A percentile compares a stretch with the other conserved stretches of the same genome.
Conservation (phyloP, 2,329 filamentous ascomycete species). For the Trichothecium roseum region DNA sequence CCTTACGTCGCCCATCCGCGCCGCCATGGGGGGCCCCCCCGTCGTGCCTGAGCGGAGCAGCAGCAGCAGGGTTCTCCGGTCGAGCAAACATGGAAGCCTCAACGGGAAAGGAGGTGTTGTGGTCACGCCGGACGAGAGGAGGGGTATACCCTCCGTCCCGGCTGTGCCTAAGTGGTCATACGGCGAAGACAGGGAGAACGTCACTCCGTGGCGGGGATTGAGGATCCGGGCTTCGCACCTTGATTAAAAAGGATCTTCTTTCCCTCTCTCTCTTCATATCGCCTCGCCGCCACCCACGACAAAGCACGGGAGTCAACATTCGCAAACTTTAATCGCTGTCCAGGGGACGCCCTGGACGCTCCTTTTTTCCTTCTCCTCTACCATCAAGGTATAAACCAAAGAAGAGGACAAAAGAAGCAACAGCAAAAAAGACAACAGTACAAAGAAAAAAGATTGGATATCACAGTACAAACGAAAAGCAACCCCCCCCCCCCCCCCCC, state of each 20-base stretch:
- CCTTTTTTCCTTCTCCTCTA: no score
- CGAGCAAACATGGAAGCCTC: constrained; percentile 8
- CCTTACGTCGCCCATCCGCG: constrained; percentile 4
- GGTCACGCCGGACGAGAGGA: constrained; percentile 33
- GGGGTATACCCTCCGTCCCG: constrained; percentile 34
- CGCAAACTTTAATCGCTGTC: not conserved
- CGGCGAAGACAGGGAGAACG: constrained; percentile 23
- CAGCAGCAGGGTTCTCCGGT: constrained; percentile 12
- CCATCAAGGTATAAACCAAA: no score
- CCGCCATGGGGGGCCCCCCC: constrained; percentile 2
- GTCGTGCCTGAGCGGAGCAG: constrained; percentile 10
- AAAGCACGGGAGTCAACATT: no score
- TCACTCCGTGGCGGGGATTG: constrained; percentile 18
- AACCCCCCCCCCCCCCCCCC: no score
- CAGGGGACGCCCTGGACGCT: no score
- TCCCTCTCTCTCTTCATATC: not conserved
- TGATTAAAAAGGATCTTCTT: not conserved
- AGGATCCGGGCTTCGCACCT: constrained; percentile 3
- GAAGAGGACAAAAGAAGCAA: no score
- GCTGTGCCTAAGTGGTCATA: constrained; percentile 31
- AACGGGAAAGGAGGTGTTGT: constrained; percentile 9
- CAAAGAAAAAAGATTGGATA: no score
- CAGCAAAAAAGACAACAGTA: no score
- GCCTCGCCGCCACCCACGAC: no score
- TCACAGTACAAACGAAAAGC: no score